Evolutionary conservation across 371 early-diverging fungal species (phyloP).

Genomic region (Haplosporangium sp.): DNA sequence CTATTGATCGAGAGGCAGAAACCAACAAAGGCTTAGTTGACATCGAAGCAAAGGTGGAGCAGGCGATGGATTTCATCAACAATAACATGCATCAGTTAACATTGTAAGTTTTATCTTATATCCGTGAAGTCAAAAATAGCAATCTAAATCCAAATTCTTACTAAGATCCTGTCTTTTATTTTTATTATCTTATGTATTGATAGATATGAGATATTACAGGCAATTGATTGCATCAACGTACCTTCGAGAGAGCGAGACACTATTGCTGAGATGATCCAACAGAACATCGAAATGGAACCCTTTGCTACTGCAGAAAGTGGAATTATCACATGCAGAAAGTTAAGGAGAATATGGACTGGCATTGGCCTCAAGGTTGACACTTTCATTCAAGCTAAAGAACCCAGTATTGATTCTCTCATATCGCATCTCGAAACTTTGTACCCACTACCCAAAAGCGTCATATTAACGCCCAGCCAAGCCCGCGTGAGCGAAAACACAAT

Average conservation of each 20-base stretch:
- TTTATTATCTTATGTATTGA: too few relatives aligned
- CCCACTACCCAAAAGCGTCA: constrained; percentile 14
- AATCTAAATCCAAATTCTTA: neutral
- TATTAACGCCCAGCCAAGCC: neutral
- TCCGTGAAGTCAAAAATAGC: neutral
- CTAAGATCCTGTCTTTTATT: neutral
- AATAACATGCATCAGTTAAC: neutral
- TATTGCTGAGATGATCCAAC: constrained; percentile 10
- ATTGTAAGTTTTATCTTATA: constrained; percentile 17
- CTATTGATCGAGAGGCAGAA: constrained; percentile 9
- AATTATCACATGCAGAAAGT: neutral
- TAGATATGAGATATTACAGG: constrained; percentile 21
- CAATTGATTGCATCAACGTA: constrained; percentile 6
- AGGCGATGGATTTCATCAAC: constrained; percentile 21
- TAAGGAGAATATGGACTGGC: constrained; percentile 8
- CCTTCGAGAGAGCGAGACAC: constrained; percentile 10
- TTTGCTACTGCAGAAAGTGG: neutral
- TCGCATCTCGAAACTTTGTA: constrained; percentile 20
- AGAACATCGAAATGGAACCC: constrained; percentile 20
- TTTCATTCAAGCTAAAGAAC: constrained; percentile 6
- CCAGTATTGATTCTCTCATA: constrained; percentile 3
- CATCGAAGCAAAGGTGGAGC: constrained; percentile 10
- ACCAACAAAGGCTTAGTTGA: neutral
- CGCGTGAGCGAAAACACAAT: neutral
- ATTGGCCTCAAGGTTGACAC: constrained; percentile 9